phyloP scores from a whole-genome alignment of 345 rosid genomes.

The Microcos paniculata region DNA sequence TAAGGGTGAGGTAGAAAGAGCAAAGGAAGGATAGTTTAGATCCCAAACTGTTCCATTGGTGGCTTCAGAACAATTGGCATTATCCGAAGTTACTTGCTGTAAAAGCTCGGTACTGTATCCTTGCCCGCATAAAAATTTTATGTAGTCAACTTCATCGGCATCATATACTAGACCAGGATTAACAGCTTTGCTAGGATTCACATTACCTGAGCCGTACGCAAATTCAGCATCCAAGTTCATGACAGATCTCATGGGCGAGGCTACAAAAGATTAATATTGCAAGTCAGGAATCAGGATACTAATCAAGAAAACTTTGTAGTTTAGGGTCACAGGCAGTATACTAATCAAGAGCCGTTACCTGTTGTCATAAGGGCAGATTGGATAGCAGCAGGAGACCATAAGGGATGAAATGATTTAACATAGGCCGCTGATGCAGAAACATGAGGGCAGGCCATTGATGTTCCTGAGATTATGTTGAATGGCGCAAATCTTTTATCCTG shows the following conservation, averaged over 20 bases:
- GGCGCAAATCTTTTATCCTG: conserved; percentile 33
- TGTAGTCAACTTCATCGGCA: conserved; percentile 29
- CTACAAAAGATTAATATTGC: neutral
- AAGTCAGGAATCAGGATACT: neutral
- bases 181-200: conserved; percentile 30
- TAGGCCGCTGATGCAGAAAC: conserved; percentile 47
- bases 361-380: conserved; percentile 38
- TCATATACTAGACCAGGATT: conserved; percentile 45
- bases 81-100: conserved; percentile 22
- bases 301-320: neutral
- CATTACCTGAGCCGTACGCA: conserved; percentile 39
- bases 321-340: neutral
- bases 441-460: conserved; percentile 61
- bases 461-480: conserved; percentile 42
- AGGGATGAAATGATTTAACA: conserved; percentile 35
- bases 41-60: conserved; percentile 29
- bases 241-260: conserved; percentile 19
- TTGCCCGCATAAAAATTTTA: conserved; percentile 39
- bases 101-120: conserved; percentile 22
- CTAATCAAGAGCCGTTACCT: neutral
- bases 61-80: conserved; percentile 10
- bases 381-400: conserved; percentile 38
- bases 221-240: conserved; percentile 29
- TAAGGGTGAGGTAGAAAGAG: conserved; percentile 1
- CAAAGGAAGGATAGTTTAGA: conserved; percentile 42